Percentiles rank a stretch among this genome's conserved stretches.
These are phyloP conservation scores for Diaporthe citri DNA, from an alignment of 2,329 filamentous ascomycete species.

Conservation along the genomic window DNA sequence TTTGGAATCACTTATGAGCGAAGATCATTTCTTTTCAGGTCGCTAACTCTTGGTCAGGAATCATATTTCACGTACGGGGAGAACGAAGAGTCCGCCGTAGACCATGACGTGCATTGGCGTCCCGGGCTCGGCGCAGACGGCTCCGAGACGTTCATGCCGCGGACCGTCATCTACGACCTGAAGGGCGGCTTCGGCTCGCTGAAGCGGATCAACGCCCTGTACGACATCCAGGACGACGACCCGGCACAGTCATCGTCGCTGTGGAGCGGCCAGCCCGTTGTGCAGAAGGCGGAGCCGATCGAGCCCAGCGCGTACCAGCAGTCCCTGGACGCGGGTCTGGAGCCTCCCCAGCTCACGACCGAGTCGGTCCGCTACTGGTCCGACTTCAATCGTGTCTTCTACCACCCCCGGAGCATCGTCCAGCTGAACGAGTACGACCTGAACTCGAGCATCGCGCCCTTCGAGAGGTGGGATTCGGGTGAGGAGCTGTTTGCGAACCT, in stretches of 20 bases:
- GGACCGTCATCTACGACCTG: slow-evolving; percentile 93
- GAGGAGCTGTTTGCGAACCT: slow-evolving; percentile 80
- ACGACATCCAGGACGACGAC: slow-evolving; percentile 66
- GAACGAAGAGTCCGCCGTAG: slow-evolving; percentile 74
- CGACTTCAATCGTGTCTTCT: slow-evolving; percentile 91
- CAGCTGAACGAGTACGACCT: slow-evolving; percentile 91
- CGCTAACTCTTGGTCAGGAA: slow-evolving; percentile 68
- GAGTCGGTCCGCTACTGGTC: slow-evolving; percentile 94
- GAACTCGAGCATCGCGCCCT: slow-evolving; percentile 83
- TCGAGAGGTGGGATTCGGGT: slow-evolving; percentile 81
- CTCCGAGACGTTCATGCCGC: slow-evolving; percentile 90
- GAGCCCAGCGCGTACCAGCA: slow-evolving; percentile 81
- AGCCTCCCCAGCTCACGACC: slow-evolving; percentile 73
- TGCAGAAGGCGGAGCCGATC: slow-evolving; percentile 78
- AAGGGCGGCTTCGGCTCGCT: slow-evolving; percentile 94
- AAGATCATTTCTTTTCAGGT: neutral
- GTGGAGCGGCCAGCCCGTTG: slow-evolving; percentile 69
- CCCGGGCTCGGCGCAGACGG: slow-evolving; percentile 86
- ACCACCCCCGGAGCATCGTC: slow-evolving; percentile 87
- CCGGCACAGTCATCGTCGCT: slow-evolving; percentile 48
- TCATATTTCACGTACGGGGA: slow-evolving; percentile 93
- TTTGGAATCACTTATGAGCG: slow-evolving; percentile 49
- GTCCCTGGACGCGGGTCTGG: slow-evolving; percentile 78
- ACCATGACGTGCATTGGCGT: slow-evolving; percentile 91
- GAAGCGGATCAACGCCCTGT: slow-evolving; percentile 88